phyloP scores from a whole-genome alignment of 2,329 filamentous ascomycete genomes.

The Mycogone perniciosa region DNA sequence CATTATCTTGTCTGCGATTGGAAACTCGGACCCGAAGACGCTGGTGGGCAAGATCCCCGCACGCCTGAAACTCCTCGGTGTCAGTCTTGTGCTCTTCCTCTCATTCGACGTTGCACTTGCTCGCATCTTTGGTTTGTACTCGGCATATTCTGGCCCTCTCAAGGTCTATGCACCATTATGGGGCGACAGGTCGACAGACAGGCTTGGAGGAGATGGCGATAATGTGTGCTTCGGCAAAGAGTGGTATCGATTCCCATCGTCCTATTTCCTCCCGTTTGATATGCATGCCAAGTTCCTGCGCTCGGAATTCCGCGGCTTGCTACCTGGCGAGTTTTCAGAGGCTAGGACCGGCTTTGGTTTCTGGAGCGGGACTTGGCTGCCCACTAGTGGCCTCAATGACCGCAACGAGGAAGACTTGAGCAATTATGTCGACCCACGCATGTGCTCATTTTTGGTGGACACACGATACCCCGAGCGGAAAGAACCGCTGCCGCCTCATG shows the following conservation, averaged over 20 bases:
- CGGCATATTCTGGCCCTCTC: constrained; percentile 76
- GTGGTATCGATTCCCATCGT: constrained; percentile 96
- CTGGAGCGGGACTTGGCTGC: constrained; percentile 77
- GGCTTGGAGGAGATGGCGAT: constrained; percentile 50
- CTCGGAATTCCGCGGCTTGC: constrained; percentile 79
- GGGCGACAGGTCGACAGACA: constrained; percentile 39
- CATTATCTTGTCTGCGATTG: constrained; percentile 68
- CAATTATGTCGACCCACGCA: constrained; percentile 75
- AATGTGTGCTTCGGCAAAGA: constrained; percentile 89
- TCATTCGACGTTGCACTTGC: constrained; percentile 62
- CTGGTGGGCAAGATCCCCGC: constrained; percentile 66
- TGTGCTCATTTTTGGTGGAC: constrained; percentile 82
- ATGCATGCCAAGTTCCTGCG: constrained; percentile 85
- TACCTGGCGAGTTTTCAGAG: constrained; percentile 87
- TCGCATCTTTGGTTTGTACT: constrained; percentile 69
- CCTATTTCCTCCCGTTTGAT: constrained; percentile 78
- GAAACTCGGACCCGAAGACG: constrained; percentile 60
- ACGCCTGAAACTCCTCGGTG: constrained; percentile 62
- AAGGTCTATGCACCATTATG: constrained; percentile 63
- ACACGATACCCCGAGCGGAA: constrained; percentile 63
- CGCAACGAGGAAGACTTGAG: constrained; percentile 76
- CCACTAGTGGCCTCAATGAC: constrained; percentile 84
- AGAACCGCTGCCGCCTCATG: constrained; percentile 52
- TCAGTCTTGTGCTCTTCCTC: constrained; percentile 54
- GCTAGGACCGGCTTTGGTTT: constrained; percentile 62